These are phyloP conservation scores for Agaricus bisporus DNA, from an alignment of 768 basidiomycete species.

Conservation along the genomic window DNA sequence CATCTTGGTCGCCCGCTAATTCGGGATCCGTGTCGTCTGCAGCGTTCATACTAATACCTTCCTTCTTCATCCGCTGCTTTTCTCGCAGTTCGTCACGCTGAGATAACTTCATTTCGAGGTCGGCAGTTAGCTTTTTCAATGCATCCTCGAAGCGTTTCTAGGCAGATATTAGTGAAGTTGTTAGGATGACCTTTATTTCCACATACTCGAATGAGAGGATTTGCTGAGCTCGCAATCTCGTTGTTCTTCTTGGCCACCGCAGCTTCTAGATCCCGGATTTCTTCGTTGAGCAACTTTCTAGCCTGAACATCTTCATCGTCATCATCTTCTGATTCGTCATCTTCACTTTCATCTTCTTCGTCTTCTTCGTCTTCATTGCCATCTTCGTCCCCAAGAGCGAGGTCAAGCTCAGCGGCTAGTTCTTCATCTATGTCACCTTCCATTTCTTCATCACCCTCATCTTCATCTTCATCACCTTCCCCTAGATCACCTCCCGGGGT, in stretches of 20 bases:
- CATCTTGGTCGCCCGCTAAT: constrained; percentile 26
- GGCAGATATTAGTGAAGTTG: neutral
- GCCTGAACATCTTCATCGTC: constrained; percentile 78
- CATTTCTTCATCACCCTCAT: constrained; percentile 55
- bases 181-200: neutral
- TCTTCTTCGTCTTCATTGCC: constrained; percentile 61
- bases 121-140: constrained; percentile 78
- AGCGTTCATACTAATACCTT: constrained; percentile 45
- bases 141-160: constrained; percentile 94
- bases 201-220: constrained; percentile 78
- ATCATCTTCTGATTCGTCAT: constrained; percentile 76
- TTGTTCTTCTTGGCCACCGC: constrained; percentile 81
- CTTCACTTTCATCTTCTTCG: constrained; percentile 65
- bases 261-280: constrained; percentile 83
- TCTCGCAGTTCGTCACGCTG: constrained; percentile 81
- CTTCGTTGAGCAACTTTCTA: constrained; percentile 77
- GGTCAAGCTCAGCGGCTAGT: constrained; percentile 80
- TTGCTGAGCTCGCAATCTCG: constrained; percentile 78
- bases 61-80: constrained; percentile 63
- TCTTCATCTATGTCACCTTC: constrained; percentile 86
- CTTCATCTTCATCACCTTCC: constrained; percentile 51
- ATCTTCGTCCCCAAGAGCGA: constrained; percentile 70
- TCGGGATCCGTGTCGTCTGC: constrained; percentile 32
- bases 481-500: constrained; percentile 54
- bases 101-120: constrained; percentile 77